These are phyloP conservation scores for Euclidium syriacum DNA, from an alignment of 345 rosid species.

Conservation along the genomic window DNA sequence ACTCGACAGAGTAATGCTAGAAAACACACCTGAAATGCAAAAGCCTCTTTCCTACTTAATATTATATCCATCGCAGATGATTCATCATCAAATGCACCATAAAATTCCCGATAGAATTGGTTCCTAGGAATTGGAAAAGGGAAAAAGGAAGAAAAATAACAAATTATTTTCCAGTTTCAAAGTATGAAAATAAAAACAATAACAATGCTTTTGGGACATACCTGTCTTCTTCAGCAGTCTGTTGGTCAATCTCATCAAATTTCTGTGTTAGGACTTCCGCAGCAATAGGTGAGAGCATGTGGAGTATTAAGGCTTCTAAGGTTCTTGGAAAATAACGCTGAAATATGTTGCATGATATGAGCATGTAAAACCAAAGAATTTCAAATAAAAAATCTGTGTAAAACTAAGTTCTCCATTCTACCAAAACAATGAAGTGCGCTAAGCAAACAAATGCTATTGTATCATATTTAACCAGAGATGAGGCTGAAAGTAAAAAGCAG, in stretches of 20 bases:
- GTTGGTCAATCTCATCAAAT: conserved; percentile 73
- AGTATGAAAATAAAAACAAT: conserved; percentile 4
- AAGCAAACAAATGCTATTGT: neutral
- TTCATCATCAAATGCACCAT: conserved; percentile 79
- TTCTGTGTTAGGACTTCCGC: conserved; percentile 80
- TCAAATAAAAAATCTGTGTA: neutral
- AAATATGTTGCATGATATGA: conserved; percentile 22
- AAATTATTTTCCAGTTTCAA: neutral
- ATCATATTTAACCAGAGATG: neutral
- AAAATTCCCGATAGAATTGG: conserved; percentile 67
- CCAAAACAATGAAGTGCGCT: neutral
- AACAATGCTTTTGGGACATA: conserved; percentile 21
- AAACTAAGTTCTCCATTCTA: neutral
- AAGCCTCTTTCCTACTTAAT: conserved; percentile 63
- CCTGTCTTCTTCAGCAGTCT: conserved; percentile 59
- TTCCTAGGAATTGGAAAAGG: conserved; percentile 45
- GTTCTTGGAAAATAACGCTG: conserved; percentile 90
- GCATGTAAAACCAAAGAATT: neutral
- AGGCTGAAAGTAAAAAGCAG: neutral
- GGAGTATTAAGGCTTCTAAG: conserved; percentile 71
- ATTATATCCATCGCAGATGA: conserved; percentile 85
- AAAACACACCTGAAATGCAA: conserved; percentile 63
- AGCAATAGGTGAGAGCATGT: conserved; percentile 78
- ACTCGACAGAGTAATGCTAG: neutral
- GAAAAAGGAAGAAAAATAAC: conserved; percentile 3